Conservation (phyloP, 2,329 filamentous ascomycete genomes). For the Paraphaeosphaeria minitans region DNA sequence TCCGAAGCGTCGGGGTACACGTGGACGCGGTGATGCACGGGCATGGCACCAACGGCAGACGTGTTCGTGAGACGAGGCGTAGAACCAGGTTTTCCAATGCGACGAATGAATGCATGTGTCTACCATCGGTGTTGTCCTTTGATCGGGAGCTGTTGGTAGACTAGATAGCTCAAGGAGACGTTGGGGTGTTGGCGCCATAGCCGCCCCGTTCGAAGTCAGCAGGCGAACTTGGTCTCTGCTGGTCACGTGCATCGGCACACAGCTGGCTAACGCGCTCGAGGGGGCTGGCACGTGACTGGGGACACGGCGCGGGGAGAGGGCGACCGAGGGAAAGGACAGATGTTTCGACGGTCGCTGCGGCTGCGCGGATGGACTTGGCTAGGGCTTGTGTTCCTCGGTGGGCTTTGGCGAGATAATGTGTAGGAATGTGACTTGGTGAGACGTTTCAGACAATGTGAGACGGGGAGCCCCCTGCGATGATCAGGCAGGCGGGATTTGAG, state of each 20-base stretch:
- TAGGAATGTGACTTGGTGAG: constrained; percentile 6
- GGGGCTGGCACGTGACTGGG: background rate
- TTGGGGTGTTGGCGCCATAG: constrained; percentile 11
- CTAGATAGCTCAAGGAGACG: constrained; percentile 21
- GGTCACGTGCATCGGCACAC: background rate
- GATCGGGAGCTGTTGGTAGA: constrained; percentile 17
- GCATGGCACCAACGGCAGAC: constrained; percentile 10
- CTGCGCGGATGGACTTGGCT: background rate
- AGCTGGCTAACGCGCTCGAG: no score
- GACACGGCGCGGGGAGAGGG: background rate
- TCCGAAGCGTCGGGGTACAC: constrained; percentile 6
- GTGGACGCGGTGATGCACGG: constrained; percentile 10
- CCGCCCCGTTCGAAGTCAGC: constrained; percentile 3
- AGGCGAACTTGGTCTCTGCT: background rate
- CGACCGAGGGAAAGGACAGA: background rate
- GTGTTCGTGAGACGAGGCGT: constrained; percentile 9
- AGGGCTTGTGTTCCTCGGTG: constrained; percentile 4
- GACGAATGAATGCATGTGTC: background rate
- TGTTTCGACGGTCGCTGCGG: constrained; percentile 6
- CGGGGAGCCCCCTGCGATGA: background rate
- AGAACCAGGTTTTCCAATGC: constrained; percentile 1
- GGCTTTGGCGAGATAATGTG: constrained; percentile 8
- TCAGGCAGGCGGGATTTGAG: background rate
- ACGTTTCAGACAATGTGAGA: constrained; percentile 9
- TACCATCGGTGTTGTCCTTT: background rate